Evolutionary conservation across 2,329 filamentous ascomycete species (phyloP).

Genomic region (Elsinoe perseae): DNA sequence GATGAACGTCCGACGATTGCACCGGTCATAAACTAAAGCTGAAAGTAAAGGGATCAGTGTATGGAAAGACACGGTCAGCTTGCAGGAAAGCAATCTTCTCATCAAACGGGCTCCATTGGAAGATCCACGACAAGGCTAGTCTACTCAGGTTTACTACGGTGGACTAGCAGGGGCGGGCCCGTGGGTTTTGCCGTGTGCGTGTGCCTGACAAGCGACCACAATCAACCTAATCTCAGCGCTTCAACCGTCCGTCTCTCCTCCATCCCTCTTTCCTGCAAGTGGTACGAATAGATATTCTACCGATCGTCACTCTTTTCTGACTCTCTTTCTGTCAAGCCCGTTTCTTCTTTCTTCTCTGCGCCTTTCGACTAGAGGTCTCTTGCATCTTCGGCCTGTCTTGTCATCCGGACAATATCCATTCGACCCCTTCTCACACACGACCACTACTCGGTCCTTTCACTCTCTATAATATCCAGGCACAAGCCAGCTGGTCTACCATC

Average conservation of each 20-base stretch:
- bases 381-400: not conserved
- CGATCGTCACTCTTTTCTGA: constrained; percentile 3
- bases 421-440: not conserved
- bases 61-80: too few relatives aligned
- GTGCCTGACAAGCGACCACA: constrained; percentile 6
- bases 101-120: constrained; percentile 1
- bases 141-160: too few relatives aligned
- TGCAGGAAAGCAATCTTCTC: not conserved
- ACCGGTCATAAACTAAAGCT: constrained; percentile 12
- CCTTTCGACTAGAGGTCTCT: constrained; percentile 1
- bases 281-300: constrained; percentile 8
- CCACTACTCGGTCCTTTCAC: constrained; percentile 2
- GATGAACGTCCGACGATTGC: not conserved
- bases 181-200: constrained; percentile 3
- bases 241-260: constrained; percentile 12
- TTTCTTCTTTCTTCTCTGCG: constrained; percentile 7
- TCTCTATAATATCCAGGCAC: constrained; percentile 2
- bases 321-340: constrained; percentile 3
- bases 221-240: constrained; percentile 13
- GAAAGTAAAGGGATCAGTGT: constrained; percentile 4
- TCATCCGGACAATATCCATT: not conserved
- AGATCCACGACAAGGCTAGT: not conserved
- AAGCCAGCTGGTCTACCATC: not conserved
- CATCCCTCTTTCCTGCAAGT: not conserved
- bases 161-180: constrained; percentile 1